These are phyloP conservation scores for Lachnellula suecica DNA, from an alignment of 2,329 filamentous ascomycete genomes.

Conservation along the genomic window DNA sequence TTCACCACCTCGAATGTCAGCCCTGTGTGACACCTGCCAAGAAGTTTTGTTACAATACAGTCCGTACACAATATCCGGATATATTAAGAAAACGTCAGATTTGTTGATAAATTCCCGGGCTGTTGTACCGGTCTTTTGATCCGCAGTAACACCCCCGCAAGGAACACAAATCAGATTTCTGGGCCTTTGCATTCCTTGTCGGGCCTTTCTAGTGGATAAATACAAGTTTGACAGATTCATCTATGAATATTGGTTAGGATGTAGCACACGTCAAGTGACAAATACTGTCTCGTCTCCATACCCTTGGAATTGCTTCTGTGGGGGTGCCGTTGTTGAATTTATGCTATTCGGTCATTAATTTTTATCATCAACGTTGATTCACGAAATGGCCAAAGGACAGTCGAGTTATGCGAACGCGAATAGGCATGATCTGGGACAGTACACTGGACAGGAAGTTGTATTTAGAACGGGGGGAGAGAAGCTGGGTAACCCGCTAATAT, in stretches of 20 bases:
- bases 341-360: too few relatives aligned
- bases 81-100: not conserved
- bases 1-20: constrained; percentile 2
- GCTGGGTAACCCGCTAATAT: too few relatives aligned
- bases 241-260: not conserved
- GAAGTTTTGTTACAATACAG: not conserved
- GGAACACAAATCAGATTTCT: too few relatives aligned
- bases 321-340: too few relatives aligned
- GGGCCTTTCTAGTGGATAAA: not conserved
- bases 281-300: not conserved
- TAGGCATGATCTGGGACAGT: too few relatives aligned
- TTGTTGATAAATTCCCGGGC: not conserved
- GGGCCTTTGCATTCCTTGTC: not conserved
- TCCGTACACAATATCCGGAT: not conserved
- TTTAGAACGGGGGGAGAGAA: too few relatives aligned
- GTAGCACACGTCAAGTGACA: not conserved
- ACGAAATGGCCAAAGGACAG: too few relatives aligned
- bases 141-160: too few relatives aligned
- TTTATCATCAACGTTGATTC: too few relatives aligned
- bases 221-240: not conserved
- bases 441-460: too few relatives aligned
- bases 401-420: too few relatives aligned
- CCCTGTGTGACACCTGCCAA: not conserved
- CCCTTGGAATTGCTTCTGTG: not conserved
- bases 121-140: not conserved